Evolutionary conservation across 257 asterid genomes (phyloP).

Genomic region (Rhazya stricta): DNA sequence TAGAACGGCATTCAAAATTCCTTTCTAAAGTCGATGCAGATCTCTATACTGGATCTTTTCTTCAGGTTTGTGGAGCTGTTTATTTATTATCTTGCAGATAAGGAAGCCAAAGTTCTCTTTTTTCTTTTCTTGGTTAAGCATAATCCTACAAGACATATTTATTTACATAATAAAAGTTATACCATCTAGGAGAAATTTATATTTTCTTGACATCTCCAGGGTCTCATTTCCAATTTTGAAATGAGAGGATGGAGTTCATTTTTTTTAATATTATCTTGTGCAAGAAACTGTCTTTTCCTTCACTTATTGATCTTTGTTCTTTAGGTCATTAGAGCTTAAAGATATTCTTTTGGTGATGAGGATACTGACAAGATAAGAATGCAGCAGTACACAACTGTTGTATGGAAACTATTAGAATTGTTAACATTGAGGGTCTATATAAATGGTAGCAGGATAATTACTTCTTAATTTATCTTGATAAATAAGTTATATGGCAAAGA

Average conservation of each 20-base stretch:
- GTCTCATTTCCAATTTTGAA: not conserved
- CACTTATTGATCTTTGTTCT: not conserved
- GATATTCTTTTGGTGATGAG: not conserved
- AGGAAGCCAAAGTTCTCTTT: not conserved
- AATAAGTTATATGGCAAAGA: not conserved
- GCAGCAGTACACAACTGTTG: not conserved
- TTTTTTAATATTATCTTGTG: not conserved
- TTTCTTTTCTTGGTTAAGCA: not conserved
- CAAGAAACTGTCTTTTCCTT: not conserved
- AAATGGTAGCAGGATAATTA: not conserved
- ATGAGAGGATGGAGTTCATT: not conserved
- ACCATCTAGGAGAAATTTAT: not conserved
- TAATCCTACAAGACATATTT: not conserved
- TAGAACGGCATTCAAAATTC: constrained; percentile 89
- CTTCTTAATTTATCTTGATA: not conserved
- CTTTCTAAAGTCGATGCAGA: constrained; percentile 64
- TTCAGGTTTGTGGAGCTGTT: constrained; percentile 53
- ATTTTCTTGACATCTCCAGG: not conserved
- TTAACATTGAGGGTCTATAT: not conserved
- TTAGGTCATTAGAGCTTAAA: not conserved
- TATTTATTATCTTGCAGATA: not conserved
- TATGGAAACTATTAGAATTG: not conserved
- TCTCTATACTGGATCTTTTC: constrained; percentile 86
- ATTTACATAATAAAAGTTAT: not conserved
- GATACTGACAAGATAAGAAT: not conserved